These are phyloP conservation scores for Exserohilum rostratum DNA, from an alignment of 2,329 filamentous ascomycete genomes.

Conservation along the genomic window DNA sequence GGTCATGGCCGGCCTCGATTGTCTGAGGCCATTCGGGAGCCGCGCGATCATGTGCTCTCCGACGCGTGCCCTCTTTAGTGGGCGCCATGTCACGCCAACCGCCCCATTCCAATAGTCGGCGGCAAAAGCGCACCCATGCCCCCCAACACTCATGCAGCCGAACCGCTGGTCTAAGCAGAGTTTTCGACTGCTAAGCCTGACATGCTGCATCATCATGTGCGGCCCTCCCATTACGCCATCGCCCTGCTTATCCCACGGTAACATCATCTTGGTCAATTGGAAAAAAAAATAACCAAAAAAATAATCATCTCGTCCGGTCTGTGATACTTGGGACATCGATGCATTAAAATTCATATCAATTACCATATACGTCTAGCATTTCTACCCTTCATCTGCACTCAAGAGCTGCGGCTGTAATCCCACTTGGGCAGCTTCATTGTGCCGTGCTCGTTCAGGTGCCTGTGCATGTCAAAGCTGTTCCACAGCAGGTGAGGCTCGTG, in stretches of 20 bases:
- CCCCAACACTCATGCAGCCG: constrained; percentile 15
- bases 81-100: constrained; percentile 23
- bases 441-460: constrained; percentile 78
- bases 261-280: no score
- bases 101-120: constrained; percentile 11
- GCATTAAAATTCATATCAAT: no score
- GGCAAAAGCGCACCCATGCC: constrained; percentile 13
- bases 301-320: no score
- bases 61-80: constrained; percentile 28
- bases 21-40: constrained; percentile 20
- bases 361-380: no score
- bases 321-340: no score
- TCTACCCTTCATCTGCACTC: no score
- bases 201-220: background rate
- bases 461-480: constrained; percentile 89
- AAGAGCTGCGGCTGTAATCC: constrained; percentile 44
- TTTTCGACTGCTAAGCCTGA: constrained; percentile 10
- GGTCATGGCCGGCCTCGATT: no score
- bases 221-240: no score
- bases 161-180: constrained; percentile 21
- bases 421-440: constrained; percentile 85
- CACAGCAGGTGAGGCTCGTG: constrained; percentile 89
- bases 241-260: no score
- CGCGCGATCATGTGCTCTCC: constrained; percentile 29
- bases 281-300: no score